Conservation (phyloP, 495 filamentous ascomycete species). For the Talaromyces trachyspermus region DNA sequence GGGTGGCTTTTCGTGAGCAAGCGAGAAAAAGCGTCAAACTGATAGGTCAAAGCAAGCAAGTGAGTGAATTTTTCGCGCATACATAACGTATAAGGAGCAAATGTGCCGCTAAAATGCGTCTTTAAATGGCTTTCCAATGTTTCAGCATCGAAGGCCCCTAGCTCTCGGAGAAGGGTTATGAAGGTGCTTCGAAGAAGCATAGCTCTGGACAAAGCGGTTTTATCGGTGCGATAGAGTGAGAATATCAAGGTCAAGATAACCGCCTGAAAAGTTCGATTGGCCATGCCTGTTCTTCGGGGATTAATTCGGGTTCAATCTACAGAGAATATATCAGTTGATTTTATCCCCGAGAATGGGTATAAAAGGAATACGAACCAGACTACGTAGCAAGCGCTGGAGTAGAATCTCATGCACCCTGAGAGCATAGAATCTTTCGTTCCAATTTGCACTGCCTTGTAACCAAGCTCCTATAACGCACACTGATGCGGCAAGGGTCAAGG, state of each 20-base stretch:
- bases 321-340: background rate
- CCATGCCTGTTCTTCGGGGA: background rate
- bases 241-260: background rate
- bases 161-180: conserved; percentile 5
- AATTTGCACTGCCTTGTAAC: background rate
- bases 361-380: background rate
- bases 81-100: background rate
- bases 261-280: conserved; percentile 3
- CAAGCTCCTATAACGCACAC: conserved; percentile 3
- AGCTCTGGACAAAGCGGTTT: background rate
- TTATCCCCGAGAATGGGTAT: background rate
- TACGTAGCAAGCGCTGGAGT: conserved; percentile 2
- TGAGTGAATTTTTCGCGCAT: background rate
- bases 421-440: background rate
- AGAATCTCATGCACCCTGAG: background rate
- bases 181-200: conserved; percentile 6
- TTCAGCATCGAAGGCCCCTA: background rate
- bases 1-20: background rate
- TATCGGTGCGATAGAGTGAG: conserved; percentile 6
- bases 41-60: conserved; percentile 3
- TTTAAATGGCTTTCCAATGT: background rate
- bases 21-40: background rate
- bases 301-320: background rate
- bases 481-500: conserved; percentile 1
- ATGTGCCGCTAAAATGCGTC: background rate